Base-by-base conservation (phyloP, 495 filamentous ascomycete species). In the Podospora appendiculata region DNA sequence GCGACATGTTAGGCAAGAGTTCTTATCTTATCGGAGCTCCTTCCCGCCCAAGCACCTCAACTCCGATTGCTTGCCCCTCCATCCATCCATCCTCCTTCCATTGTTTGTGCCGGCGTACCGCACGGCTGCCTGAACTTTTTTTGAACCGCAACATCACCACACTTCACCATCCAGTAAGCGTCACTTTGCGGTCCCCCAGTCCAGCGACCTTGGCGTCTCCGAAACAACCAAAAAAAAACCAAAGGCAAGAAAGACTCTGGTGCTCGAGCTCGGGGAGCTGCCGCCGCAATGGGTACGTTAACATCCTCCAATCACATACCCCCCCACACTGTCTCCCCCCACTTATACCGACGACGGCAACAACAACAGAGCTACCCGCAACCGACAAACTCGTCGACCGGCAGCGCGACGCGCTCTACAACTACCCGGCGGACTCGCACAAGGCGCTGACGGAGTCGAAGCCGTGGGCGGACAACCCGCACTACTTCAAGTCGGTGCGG, bases 401-500 rank as follows among this genome's bases (percentile, higher is more conserved):
- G 49, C 78, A 79, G 51, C 87, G 88, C 51, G 94, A 99, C 66
- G 88, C 90, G 38, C 89, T 97, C 58, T 99, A 97, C 74, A 71
- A 74, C 63, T 95, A 94, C 71, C 77, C 88, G 53, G 65, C 74
- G 51, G 73, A 67, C 10, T 80, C 81, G 35, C 86, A 92, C 58
- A 84, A 82, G 61, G 68, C 74, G 45, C 68, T 77, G 57, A 69
- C 70, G 56, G 70, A 77, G 4, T 73, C 72, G n/a, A 79, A 79
- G 32, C 90, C 94, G 38, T 97, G 94, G 93, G 67, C 69, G 50
- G 77, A 74, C n/a, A 81, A 96, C 66, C 87, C 86, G 0, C 76
- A 89, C 66, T 83, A 96, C 76, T 99, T 96, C 82, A 90, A 93
- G 65, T 76, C 85, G 38, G 87, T 97, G 19, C 89, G 91, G 58